Evolutionary conservation across 768 basidiomycete genomes (phyloP), one percentile per base, ranked within the genome.

Genomic region (Clathrus columnatus): DNA sequence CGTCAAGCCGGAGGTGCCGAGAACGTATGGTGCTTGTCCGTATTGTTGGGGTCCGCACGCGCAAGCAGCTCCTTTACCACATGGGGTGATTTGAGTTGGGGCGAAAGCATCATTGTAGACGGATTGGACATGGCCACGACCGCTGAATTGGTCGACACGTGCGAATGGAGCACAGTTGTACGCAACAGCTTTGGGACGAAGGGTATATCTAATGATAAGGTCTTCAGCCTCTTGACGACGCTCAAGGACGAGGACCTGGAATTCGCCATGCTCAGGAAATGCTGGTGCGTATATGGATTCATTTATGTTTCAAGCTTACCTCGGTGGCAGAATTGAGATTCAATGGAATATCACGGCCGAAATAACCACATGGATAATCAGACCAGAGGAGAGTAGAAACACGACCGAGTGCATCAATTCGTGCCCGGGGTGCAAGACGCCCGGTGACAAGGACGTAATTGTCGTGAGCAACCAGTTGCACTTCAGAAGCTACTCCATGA

Each of bases 201-300:
- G 26, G 24, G 52, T 44, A 36, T 29, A 54, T n/a, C 52, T 41
- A 17, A 54, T 44, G 30, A 54, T 44, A 21, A 44, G 45, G 42
- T 46, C 43, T 17, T 54, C 52, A 27, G 42, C 26, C 2, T 44
- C 42, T 26, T 54, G 52, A 20, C 43, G 21, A 1, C 21, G n/a
- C n/a, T 54, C 52, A 26, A 54, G 52, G 21, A 54, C 52, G 7
- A 54, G 23, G 14, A 27, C 23, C 52, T 54, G 30, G n/a, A n/a
- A 5, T n/a, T n/a, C n/a, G n/a, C n/a, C n/a, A n/a, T n/a, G n/a
- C n/a, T n/a, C n/a, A 11, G n/a, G n/a, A 36, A 36, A 36, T 36
- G 36, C n/a, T 36, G 2, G 2, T 36, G 36, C 10, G 2, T 36
- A 14, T 36, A n/a, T n/a, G 36, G 14, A n/a, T 4, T 8, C n/a